Conservation (phyloP, 2,329 filamentous ascomycete genomes). For the Alternaria sp. region DNA sequence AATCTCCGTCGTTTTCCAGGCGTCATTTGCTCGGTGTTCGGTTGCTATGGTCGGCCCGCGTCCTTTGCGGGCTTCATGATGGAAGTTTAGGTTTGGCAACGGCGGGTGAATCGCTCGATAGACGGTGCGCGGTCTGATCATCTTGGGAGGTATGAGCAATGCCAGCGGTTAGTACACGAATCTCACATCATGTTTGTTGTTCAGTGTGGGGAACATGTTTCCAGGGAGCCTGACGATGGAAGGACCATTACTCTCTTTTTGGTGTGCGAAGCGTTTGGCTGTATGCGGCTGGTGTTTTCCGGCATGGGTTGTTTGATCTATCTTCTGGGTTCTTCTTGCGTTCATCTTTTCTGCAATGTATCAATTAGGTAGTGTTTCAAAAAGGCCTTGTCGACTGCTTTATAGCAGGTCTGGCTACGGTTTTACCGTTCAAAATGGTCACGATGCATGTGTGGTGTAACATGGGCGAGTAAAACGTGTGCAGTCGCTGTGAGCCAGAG, state of each 20-base stretch:
- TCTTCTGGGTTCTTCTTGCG: conserved; percentile 23
- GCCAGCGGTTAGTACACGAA: conserved; percentile 40
- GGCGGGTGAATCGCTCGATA: conserved; percentile 28
- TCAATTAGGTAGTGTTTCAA: conserved; percentile 43
- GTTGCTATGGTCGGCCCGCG: conserved; percentile 37
- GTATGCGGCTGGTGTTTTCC: conserved; percentile 26
- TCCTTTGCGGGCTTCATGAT: conserved; percentile 32
- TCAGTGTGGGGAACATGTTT: conserved; percentile 34
- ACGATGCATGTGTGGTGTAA: conserved; percentile 6
- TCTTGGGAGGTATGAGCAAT: conserved; percentile 32
- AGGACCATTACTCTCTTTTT: conserved; percentile 35
- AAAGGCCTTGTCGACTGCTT: conserved; percentile 33
- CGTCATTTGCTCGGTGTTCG: conserved; percentile 47
- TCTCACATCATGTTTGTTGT: conserved; percentile 46
- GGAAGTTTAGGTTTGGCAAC: conserved; percentile 36
- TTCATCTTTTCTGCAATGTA: conserved; percentile 42
- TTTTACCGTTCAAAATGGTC: conserved; percentile 23
- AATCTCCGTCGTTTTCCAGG: conserved; percentile 40
- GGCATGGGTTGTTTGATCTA: conserved; percentile 26
- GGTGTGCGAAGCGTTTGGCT: conserved; percentile 30
- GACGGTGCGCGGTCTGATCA: conserved; percentile 31
- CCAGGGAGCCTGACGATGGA: conserved; percentile 17
- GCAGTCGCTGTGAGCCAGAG: background rate
- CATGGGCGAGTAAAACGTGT: background rate
- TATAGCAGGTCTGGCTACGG: conserved; percentile 29